Conservation (phyloP, 1,284 basidiomycete genomes). For the Trichosporon sp. region DNA sequence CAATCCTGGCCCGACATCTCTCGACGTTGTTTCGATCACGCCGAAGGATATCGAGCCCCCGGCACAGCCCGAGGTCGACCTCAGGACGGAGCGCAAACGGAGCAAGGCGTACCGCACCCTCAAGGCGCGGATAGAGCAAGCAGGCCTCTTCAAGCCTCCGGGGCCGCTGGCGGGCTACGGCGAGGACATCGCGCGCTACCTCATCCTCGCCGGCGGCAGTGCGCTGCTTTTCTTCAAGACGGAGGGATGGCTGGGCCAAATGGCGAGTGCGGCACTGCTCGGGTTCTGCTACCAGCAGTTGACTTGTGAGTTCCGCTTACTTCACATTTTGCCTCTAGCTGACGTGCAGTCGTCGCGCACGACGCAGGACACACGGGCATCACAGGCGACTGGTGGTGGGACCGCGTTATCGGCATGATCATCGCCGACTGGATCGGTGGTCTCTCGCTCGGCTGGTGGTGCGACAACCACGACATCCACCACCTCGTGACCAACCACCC, state of each 20-base stretch:
- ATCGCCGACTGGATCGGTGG: slow-evolving; percentile 75
- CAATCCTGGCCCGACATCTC: not conserved
- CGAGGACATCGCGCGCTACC: slow-evolving; percentile 64
- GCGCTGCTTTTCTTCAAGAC: slow-evolving; percentile 31
- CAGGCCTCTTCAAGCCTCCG: slow-evolving; percentile 78
- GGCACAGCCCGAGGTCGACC: slow-evolving; percentile 50
- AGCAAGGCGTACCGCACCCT: slow-evolving; percentile 74
- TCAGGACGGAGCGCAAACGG: slow-evolving; percentile 64
- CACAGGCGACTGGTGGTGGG: slow-evolving; percentile 76
- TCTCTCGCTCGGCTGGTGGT: slow-evolving; percentile 96
- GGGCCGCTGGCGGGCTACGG: slow-evolving; percentile 79
- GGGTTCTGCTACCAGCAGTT: slow-evolving; percentile 94
- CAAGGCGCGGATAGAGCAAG: slow-evolving; percentile 66
- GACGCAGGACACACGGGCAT: slow-evolving; percentile 94
- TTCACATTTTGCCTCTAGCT: not conserved
- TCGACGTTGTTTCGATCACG: slow-evolving; percentile 21
- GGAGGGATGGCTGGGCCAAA: slow-evolving; percentile 42
- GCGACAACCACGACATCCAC: slow-evolving; percentile 94
- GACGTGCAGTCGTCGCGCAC: slow-evolving; percentile 64
- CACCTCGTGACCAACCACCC: slow-evolving; percentile 97
- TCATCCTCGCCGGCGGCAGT: slow-evolving; percentile 8
- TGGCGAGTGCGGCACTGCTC: slow-evolving; percentile 71
- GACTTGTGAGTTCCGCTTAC: slow-evolving; percentile 49
- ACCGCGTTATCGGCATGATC: slow-evolving; percentile 74
- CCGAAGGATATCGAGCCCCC: slow-evolving; percentile 38